Evolutionary conservation across 768 basidiomycete species (phyloP).

Genomic region (Suillus variegatus): DNA sequence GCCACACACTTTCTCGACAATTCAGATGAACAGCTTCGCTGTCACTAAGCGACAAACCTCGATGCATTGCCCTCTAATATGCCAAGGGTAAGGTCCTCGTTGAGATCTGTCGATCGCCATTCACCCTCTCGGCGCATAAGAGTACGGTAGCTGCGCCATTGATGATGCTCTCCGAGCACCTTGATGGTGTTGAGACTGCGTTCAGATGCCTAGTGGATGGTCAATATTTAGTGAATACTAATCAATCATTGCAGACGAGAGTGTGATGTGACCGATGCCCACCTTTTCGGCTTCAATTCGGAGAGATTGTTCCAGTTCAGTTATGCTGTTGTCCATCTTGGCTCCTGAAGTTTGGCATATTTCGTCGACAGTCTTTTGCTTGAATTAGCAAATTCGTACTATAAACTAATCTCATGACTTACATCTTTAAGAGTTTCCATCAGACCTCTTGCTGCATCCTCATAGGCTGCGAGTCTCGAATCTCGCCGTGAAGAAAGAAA

Average conservation of each 20-base stretch:
- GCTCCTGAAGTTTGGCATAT: neutral
- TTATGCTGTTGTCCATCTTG: neutral
- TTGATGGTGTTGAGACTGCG: neutral
- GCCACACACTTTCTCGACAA: neutral
- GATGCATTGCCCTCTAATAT: neutral
- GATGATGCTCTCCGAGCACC: neutral
- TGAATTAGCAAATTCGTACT: neutral
- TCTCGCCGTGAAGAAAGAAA: constrained; percentile 1
- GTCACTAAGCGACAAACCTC: neutral
- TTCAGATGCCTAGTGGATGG: neutral
- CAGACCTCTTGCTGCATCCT: neutral
- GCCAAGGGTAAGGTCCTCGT: neutral
- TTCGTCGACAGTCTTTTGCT: neutral
- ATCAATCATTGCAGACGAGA: neutral
- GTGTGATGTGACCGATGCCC: neutral
- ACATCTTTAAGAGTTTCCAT: neutral
- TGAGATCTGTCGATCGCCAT: neutral
- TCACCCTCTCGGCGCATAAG: constrained; percentile 1
- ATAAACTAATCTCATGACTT: neutral
- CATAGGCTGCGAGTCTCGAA: neutral
- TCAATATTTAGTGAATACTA: neutral
- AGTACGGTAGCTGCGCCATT: neutral
- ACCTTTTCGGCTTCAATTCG: neutral
- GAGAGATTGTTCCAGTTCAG: neutral
- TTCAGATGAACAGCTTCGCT: neutral